Evolutionary conservation across 2,329 filamentous ascomycete genomes (phyloP).

Genomic region (Penicillium sp.): DNA sequence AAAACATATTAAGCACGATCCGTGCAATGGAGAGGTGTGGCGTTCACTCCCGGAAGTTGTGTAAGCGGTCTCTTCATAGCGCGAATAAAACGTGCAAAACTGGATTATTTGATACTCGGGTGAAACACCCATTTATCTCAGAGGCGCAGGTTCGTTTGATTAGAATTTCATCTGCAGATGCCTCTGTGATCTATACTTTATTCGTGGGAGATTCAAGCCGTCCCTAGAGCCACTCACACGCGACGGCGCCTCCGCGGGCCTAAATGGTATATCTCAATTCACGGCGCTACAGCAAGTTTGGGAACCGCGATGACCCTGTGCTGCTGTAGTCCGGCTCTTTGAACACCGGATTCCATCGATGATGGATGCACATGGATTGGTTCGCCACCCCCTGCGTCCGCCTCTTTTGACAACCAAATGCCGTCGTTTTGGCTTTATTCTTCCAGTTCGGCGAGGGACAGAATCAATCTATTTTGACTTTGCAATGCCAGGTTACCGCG

Average conservation of each 20-base stretch:
- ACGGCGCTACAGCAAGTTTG: not conserved
- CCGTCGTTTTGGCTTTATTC: not conserved
- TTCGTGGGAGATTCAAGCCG: not conserved
- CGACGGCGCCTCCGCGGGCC: no score
- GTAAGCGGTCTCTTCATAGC: no score
- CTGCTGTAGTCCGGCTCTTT: conserved; percentile 5
- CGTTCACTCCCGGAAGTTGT: not conserved
- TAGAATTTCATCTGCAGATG: not conserved
- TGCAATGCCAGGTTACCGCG: not conserved
- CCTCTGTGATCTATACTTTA: not conserved
- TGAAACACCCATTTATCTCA: not conserved
- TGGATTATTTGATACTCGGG: not conserved
- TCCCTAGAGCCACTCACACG: not conserved
- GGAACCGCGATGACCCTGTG: not conserved
- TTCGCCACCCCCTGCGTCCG: conserved; percentile 8
- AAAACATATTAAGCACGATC: not conserved
- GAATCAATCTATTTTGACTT: conserved; percentile 5
- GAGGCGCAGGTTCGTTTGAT: not conserved
- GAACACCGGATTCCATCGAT: not conserved
- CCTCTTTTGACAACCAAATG: conserved; percentile 3
- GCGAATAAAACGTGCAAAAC: not conserved
- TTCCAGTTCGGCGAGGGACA: not conserved
- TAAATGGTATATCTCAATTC: no score
- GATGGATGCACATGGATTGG: conserved; percentile 8
- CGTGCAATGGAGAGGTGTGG: not conserved